Percentiles rank a stretch among this genome's conserved stretches.
These are phyloP conservation scores for Sisymbrium altissimum DNA, from an alignment of 345 rosid species.

Conservation along the genomic window DNA sequence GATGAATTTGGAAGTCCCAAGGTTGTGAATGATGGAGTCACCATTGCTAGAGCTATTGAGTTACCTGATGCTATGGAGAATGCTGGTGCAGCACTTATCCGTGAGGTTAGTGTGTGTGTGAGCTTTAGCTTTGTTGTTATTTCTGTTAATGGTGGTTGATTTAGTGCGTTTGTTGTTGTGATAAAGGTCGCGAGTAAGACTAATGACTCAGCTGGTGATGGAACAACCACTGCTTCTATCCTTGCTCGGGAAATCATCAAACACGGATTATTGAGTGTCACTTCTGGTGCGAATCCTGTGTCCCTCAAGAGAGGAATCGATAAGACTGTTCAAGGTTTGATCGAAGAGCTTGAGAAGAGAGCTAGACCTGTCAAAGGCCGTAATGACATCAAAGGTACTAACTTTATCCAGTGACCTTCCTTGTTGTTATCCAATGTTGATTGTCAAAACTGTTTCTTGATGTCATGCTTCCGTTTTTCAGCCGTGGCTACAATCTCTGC, in stretches of 20 bases:
- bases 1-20: slow-evolving; percentile 97
- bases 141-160: background rate
- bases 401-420: background rate
- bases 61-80: slow-evolving; percentile 93
- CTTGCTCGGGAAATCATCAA: slow-evolving; percentile 93
- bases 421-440: background rate
- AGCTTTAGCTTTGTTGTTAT: background rate
- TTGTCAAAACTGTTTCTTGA: background rate
- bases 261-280: slow-evolving; percentile 81
- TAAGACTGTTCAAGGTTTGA: slow-evolving; percentile 71
- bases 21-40: slow-evolving; percentile 98
- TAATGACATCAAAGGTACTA: slow-evolving; percentile 75
- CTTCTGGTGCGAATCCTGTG: slow-evolving; percentile 96
- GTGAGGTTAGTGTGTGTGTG: slow-evolving; percentile 57
- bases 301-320: slow-evolving; percentile 87
- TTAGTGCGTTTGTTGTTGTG: slow-evolving; percentile 1
- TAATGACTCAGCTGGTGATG: slow-evolving; percentile 98
- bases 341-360: slow-evolving; percentile 81
- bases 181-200: slow-evolving; percentile 94
- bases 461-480: background rate
- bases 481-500: slow-evolving; percentile 95
- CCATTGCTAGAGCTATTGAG: slow-evolving; percentile 95
- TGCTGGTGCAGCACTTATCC: slow-evolving; percentile 97
- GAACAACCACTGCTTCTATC: slow-evolving; percentile 92
- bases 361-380: slow-evolving; percentile 86